A percentile compares a stretch with the other conserved stretches of the same genome.
Evolutionary conservation across 1,284 basidiomycete species (phyloP).

Genomic region (Vanrija sp.): DNA sequence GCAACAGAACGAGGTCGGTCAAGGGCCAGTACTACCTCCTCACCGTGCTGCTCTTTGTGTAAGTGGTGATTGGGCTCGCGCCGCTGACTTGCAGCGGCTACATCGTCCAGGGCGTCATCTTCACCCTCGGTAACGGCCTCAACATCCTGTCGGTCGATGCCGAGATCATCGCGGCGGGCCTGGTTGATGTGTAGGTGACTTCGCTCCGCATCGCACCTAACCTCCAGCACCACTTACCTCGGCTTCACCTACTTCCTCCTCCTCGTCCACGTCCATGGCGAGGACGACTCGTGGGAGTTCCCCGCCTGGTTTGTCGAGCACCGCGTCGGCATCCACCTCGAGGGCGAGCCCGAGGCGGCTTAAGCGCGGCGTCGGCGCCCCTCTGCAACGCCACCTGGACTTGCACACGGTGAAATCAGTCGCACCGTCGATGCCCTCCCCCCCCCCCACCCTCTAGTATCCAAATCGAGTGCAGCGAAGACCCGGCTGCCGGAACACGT

Average conservation of each 20-base stretch:
- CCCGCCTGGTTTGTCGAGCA: constrained; percentile 43
- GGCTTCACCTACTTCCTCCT: constrained; percentile 45
- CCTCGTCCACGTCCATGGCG: constrained; percentile 37
- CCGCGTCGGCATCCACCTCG: constrained; percentile 22
- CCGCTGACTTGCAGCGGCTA: constrained; percentile 27
- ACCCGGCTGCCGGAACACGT: too few species aligned
- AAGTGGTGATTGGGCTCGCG: constrained; percentile 1
- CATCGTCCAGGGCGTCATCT: constrained; percentile 42
- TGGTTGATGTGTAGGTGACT: constrained; percentile 40
- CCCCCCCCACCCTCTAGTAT: too few species aligned
- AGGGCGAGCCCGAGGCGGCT: constrained; percentile 17
- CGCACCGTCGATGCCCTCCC: too few species aligned
- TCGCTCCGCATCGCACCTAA: background rate
- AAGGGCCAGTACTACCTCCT: constrained; percentile 38
- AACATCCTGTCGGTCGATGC: constrained; percentile 39
- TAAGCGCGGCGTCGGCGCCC: too few species aligned
- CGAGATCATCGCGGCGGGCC: constrained; percentile 44
- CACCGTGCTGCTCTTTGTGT: constrained; percentile 29
- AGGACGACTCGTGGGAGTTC: constrained; percentile 38
- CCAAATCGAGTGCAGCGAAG: too few species aligned
- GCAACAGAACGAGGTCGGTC: constrained; percentile 27
- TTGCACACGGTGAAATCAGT: too few species aligned
- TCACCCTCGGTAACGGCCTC: constrained; percentile 33
- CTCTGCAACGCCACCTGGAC: too few species aligned
- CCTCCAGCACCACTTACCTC: constrained; percentile 33